Conservation (phyloP, 176 grass and related monocot genomes). For the Avena sativa region DNA sequence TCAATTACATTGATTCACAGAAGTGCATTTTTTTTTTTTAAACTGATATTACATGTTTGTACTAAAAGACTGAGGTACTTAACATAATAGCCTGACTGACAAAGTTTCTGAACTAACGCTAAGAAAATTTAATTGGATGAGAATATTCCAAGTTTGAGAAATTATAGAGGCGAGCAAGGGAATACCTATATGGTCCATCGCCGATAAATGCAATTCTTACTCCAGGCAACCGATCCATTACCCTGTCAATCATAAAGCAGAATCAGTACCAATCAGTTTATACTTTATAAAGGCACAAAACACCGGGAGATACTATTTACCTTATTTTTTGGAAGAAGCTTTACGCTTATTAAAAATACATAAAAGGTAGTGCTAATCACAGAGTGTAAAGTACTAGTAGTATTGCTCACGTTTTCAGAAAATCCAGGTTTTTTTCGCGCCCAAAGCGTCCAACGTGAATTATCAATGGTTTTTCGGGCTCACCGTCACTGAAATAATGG, state of each 20-base stretch:
- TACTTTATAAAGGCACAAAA: neutral
- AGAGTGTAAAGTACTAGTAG: neutral
- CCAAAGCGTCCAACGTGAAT: slow-evolving; percentile 96
- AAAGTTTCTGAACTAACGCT: neutral
- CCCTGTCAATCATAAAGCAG: slow-evolving; percentile 56
- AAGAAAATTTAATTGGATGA: neutral
- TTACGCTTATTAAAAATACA: neutral
- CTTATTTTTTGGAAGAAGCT: neutral
- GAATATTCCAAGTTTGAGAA: neutral
- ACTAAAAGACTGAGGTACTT: neutral
- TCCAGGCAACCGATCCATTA: slow-evolving; percentile 89
- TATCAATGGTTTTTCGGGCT: slow-evolving; percentile 79
- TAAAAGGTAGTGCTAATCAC: neutral
- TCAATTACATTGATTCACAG: neutral
- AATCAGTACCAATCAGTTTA: slow-evolving; percentile 5
- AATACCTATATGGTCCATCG: slow-evolving; percentile 88
- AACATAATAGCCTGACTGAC: neutral
- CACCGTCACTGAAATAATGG: slow-evolving; percentile 65
- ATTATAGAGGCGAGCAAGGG: neutral
- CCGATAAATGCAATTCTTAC: slow-evolving; percentile 92
- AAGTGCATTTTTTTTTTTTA: neutral
- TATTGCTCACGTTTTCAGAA: slow-evolving; percentile 73
- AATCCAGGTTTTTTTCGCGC: slow-evolving; percentile 90
- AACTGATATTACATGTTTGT: neutral
- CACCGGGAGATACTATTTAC: neutral